Conservation (phyloP, 2,329 filamentous ascomycete species). For the Epichloe sp. region DNA sequence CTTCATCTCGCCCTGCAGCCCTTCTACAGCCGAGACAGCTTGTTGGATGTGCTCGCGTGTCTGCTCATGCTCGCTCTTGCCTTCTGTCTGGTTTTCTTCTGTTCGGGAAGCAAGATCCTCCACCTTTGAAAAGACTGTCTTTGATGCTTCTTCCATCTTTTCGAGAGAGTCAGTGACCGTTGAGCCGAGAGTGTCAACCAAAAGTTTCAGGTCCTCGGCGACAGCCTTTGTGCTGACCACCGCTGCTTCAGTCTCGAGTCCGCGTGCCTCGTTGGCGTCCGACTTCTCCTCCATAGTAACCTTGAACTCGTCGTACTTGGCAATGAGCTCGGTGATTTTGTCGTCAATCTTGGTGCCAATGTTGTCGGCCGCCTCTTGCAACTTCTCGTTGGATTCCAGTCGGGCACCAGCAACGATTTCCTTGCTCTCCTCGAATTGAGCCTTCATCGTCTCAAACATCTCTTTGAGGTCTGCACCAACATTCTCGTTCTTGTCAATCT, state of each 20-base stretch:
- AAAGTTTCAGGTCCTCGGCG: constrained; percentile 73
- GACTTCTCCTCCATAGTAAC: constrained; percentile 59
- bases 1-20: constrained; percentile 62
- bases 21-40: constrained; percentile 58
- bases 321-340: constrained; percentile 62
- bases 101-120: constrained; percentile 65
- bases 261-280: constrained; percentile 59
- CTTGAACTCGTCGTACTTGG: constrained; percentile 82
- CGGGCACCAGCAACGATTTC: constrained; percentile 68
- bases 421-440: constrained; percentile 78
- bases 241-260: constrained; percentile 59
- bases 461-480: constrained; percentile 54
- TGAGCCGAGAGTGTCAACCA: constrained; percentile 73
- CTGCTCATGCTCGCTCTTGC: constrained; percentile 66
- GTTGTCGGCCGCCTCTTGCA: constrained; percentile 41
- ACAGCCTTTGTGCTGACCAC: constrained; percentile 64
- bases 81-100: constrained; percentile 61
- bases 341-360: constrained; percentile 46
- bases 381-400: constrained; percentile 72
- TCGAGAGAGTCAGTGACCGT: constrained; percentile 73
- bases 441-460: constrained; percentile 61
- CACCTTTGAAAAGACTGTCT: constrained; percentile 71
- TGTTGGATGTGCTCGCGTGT: constrained; percentile 72
- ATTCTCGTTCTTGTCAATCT: constrained; percentile 42
- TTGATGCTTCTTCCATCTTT: constrained; percentile 76